Conservation (phyloP, 129 eudicot species). For the Rutidosis leptorrhynchoides region DNA sequence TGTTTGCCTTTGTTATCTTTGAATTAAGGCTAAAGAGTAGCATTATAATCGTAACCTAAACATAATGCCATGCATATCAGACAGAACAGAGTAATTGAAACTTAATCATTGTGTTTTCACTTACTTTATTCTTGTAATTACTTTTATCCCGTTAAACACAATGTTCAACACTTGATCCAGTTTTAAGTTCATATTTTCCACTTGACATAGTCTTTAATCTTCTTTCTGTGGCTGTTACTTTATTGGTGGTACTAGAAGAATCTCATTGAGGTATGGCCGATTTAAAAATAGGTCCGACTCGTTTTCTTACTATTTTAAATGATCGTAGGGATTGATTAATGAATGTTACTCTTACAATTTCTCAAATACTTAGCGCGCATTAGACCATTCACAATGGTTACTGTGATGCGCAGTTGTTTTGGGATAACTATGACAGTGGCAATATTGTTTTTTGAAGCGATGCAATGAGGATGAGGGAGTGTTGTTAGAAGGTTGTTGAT, state of each 20-base stretch:
- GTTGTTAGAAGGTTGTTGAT: too few species aligned
- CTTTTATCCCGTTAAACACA: slow-evolving; percentile 15
- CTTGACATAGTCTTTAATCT: slow-evolving; percentile 11
- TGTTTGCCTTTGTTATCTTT: slow-evolving; percentile 34
- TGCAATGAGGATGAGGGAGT: too few species aligned
- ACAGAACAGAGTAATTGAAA: slow-evolving; percentile 30
- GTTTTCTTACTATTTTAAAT: slow-evolving; percentile 5
- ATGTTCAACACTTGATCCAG: slow-evolving; percentile 14
- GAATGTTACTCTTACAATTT: slow-evolving; percentile 28
- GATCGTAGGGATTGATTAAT: slow-evolving; percentile 29
- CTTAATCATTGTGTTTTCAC: slow-evolving; percentile 34
- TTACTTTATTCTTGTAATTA: slow-evolving; percentile 14
- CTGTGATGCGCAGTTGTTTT: too few species aligned
- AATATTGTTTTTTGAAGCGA: too few species aligned
- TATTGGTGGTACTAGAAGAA: slow-evolving; percentile 20
- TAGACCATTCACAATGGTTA: too few species aligned
- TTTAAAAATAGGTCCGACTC: slow-evolving; percentile 1
- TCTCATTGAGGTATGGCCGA: slow-evolving; percentile 19
- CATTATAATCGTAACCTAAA: slow-evolving; percentile 34
- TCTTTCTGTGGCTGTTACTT: slow-evolving; percentile 15
- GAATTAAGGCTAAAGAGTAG: slow-evolving; percentile 47
- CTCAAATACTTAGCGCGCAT: slow-evolving; percentile 16
- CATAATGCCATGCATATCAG: slow-evolving; percentile 41
- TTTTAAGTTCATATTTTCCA: slow-evolving; percentile 11
- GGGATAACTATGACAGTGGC: too few species aligned